Base-by-base conservation (phyloP, 2,329 filamentous ascomycete species). In the Ophioceras dolichostomum region DNA sequence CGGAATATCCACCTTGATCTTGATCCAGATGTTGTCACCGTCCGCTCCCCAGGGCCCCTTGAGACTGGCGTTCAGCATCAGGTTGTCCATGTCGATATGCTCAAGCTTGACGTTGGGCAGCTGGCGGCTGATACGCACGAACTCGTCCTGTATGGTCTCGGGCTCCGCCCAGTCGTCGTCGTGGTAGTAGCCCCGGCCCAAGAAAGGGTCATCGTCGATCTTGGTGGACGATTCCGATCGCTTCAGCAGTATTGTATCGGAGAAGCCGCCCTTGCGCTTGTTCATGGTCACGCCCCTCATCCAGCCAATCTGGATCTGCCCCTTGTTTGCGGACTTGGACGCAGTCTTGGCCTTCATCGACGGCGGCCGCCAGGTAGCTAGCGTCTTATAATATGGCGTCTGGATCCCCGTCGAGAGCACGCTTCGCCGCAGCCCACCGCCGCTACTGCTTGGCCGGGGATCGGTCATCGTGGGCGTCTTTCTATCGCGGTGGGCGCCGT, bases 271-370 rank as follows among this genome's bases (percentile, higher is more conserved):
- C 45, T 69, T 73, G 38, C 65, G 61, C 52, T 70, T 75, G 34
- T 66, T 75, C 61, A 79, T 75, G 22, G 69, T 76, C 41, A 81
- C 76, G 5, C 76, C 76, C 49, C 74, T 78, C 71, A 81, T 79
- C 76, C 76, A 81, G 12, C 71, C 73, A 38, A 81, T 75, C 43
- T 79, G 75, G 17, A 70, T 66, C 33, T 69, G 62, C 39, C 61
- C 69, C 27, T 63, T 60, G 40, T 73, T 66, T 19, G 55, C 39
- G 14, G 60, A 50, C 36, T 60, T 67, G 13, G 55, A 55, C 5
- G 57, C 50, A 17, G 61, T 60, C 39, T 68, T 71, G 18, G 68
- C 68, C 47, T 72, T 76, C 72, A 77, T 76, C 2, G 72, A 72
- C 3, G 68, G 67, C 4, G 69, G 65, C 45, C 65, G 63, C 72